These are phyloP conservation scores for Candida ortonii DNA, from an alignment of 805 yeast genomes.

Conservation along the genomic window DNA sequence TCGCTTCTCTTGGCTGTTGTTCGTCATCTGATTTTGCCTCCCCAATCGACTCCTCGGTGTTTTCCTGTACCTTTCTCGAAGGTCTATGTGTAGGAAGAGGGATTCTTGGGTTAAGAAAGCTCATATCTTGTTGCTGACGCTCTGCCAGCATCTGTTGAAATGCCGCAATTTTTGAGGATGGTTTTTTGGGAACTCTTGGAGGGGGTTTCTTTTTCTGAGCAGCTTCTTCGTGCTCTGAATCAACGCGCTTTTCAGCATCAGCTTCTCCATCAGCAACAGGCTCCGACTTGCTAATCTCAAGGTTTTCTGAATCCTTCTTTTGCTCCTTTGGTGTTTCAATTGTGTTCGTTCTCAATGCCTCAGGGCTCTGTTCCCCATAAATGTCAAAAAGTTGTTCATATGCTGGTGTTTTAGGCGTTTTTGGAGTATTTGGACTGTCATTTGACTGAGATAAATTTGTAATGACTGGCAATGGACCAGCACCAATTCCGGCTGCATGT, in stretches of 20 bases:
- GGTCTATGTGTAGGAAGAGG: slow-evolving; percentile 25
- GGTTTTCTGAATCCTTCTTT: neutral
- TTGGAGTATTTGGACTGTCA: slow-evolving; percentile 8
- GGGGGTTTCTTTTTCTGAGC: slow-evolving; percentile 25
- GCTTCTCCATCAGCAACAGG: neutral
- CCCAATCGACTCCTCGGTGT: slow-evolving; percentile 2
- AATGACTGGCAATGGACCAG: slow-evolving; percentile 2
- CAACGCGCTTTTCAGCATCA: neutral
- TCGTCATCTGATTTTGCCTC: slow-evolving; percentile 2
- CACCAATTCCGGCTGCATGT: too few relatives aligned
- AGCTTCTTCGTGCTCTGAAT: neutral
- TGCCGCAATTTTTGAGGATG: slow-evolving; percentile 76
- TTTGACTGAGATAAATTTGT: slow-evolving; percentile 2
- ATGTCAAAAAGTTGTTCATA: slow-evolving; percentile 20
- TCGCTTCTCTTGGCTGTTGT: slow-evolving; percentile 4
- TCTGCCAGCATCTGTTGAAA: slow-evolving; percentile 71
- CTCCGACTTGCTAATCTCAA: neutral
- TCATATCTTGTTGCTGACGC: slow-evolving; percentile 41
- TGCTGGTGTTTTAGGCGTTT: slow-evolving; percentile 17
- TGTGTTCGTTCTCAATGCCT: slow-evolving; percentile 7
- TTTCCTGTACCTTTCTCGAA: slow-evolving; percentile 3
- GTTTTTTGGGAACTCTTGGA: slow-evolving; percentile 71
- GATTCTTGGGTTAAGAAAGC: slow-evolving; percentile 22
- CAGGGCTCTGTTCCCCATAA: slow-evolving; percentile 21
- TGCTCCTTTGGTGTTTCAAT: slow-evolving; percentile 1